Conservation (phyloP, 768 basidiomycete genomes). For the Tricholoma sp. region DNA sequence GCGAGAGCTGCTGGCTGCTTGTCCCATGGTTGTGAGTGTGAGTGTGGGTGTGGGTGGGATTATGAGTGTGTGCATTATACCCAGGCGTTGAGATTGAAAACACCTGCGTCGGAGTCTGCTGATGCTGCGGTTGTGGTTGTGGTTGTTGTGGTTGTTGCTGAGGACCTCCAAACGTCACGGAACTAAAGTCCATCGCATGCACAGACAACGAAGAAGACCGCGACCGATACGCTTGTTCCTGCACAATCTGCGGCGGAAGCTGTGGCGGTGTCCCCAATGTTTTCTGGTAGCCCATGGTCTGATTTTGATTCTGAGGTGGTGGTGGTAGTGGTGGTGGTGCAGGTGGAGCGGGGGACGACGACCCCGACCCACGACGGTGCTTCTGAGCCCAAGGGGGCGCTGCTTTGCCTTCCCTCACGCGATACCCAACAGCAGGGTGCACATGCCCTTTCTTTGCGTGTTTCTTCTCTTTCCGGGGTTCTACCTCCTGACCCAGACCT, state of each 20-base stretch:
- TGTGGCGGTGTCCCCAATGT: too few relatives aligned
- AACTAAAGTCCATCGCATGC: constrained; percentile 14
- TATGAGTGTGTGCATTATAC: background rate
- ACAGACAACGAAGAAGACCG: constrained; percentile 20
- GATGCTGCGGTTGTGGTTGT: constrained; percentile 10
- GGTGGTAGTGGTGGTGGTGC: too few relatives aligned
- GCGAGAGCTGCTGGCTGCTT: constrained; percentile 3
- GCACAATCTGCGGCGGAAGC: background rate
- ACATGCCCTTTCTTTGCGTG: constrained; percentile 32
- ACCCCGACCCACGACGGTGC: too few relatives aligned
- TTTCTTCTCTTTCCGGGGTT: constrained; percentile 28
- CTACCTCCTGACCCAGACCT: background rate
- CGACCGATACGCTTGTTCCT: constrained; percentile 17
- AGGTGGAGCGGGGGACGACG: too few relatives aligned
- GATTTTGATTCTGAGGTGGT: too few relatives aligned
- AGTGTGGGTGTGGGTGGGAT: background rate
- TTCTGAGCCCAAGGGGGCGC: background rate
- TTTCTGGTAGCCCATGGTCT: too few relatives aligned
- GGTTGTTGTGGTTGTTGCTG: constrained; percentile 1
- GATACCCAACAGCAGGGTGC: constrained; percentile 43
- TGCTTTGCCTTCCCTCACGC: constrained; percentile 30
- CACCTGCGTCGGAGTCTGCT: background rate
- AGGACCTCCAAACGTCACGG: constrained; percentile 11
- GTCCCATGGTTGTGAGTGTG: background rate
- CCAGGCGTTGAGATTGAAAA: background rate